Percentiles rank a stretch among this genome's conserved stretches.
phyloP scores from a whole-genome alignment of 805 yeast genomes.

The Tetrapisispora arboricola region DNA sequence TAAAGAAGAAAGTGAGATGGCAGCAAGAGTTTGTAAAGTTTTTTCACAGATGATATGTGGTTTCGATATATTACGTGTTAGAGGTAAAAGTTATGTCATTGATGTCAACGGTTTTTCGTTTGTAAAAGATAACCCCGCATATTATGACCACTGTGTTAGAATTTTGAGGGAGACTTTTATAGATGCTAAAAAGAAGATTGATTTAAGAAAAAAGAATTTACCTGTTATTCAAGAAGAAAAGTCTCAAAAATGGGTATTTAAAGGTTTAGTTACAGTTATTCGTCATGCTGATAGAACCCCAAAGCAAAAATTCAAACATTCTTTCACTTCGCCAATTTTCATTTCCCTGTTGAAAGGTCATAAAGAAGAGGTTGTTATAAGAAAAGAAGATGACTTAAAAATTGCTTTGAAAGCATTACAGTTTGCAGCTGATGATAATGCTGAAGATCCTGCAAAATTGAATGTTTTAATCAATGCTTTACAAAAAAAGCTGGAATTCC shows the following conservation, averaged over 20 bases:
- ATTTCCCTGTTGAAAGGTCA: slow-evolving; percentile 85
- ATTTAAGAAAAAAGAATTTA: slow-evolving; percentile 30
- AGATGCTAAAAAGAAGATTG: slow-evolving; percentile 45
- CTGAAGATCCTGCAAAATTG: slow-evolving; percentile 75
- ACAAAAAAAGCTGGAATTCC: slow-evolving; percentile 79
- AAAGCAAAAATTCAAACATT: slow-evolving; percentile 92
- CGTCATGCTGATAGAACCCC: slow-evolving; percentile 99
- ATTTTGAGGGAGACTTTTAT: slow-evolving; percentile 68
- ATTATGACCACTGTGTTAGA: slow-evolving; percentile 74
- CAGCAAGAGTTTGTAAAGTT: slow-evolving; percentile 58
- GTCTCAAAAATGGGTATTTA: slow-evolving; percentile 88
- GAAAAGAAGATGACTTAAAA: slow-evolving; percentile 77
- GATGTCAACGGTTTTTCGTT: slow-evolving; percentile 98
- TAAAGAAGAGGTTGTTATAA: slow-evolving; percentile 87
- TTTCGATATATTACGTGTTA: slow-evolving; percentile 82
- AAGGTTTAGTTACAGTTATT: slow-evolving; percentile 82
- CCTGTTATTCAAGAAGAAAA: slow-evolving; percentile 32
- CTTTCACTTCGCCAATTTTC: slow-evolving; percentile 80
- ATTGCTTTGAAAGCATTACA: slow-evolving; percentile 79
- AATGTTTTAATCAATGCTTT: slow-evolving; percentile 70
- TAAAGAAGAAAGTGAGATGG: slow-evolving; percentile 69
- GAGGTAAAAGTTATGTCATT: slow-evolving; percentile 82
- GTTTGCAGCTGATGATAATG: slow-evolving; percentile 64
- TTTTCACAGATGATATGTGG: slow-evolving; percentile 96
- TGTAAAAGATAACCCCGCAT: slow-evolving; percentile 81